phyloP scores from a whole-genome alignment of 345 rosid genomes.

The Clausena lansium region DNA sequence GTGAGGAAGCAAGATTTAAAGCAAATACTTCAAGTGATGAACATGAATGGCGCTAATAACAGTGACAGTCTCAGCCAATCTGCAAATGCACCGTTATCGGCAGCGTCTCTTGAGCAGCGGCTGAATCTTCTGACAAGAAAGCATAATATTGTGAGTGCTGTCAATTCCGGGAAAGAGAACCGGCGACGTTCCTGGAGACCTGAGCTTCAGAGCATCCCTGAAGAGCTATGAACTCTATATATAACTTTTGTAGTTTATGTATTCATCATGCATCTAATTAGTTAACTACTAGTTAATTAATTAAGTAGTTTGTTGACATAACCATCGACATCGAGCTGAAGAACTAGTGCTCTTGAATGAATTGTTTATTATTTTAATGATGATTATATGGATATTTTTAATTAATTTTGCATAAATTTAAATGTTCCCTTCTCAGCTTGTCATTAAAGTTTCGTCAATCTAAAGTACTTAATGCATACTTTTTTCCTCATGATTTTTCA shows the following conservation, averaged over 20 bases:
- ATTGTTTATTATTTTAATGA: too few species aligned
- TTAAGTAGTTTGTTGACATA: background rate
- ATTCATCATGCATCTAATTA: background rate
- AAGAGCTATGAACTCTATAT: conserved; percentile 19
- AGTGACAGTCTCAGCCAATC: background rate
- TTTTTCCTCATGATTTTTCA: too few species aligned
- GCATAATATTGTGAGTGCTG: conserved; percentile 4
- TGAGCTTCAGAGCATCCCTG: conserved; percentile 43
- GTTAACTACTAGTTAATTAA: background rate
- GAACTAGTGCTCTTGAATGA: too few species aligned
- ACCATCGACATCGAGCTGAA: too few species aligned
- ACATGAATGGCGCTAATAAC: conserved; percentile 16
- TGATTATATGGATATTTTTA: too few species aligned
- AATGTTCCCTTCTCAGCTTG: too few species aligned
- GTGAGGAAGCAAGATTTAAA: conserved; percentile 49
- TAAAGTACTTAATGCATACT: too few species aligned
- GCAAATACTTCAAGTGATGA: conserved; percentile 33
- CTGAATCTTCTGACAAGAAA: conserved; percentile 22
- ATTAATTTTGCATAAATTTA: too few species aligned
- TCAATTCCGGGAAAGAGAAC: conserved; percentile 6
- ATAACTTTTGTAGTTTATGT: background rate
- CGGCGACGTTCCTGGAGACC: conserved; percentile 33
- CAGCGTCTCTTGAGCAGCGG: conserved; percentile 29
- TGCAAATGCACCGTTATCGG: background rate
- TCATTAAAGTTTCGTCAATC: too few species aligned